These are phyloP conservation scores for Lophiotrema nucula DNA, from an alignment of 495 filamentous ascomycete species.

Conservation along the genomic window DNA sequence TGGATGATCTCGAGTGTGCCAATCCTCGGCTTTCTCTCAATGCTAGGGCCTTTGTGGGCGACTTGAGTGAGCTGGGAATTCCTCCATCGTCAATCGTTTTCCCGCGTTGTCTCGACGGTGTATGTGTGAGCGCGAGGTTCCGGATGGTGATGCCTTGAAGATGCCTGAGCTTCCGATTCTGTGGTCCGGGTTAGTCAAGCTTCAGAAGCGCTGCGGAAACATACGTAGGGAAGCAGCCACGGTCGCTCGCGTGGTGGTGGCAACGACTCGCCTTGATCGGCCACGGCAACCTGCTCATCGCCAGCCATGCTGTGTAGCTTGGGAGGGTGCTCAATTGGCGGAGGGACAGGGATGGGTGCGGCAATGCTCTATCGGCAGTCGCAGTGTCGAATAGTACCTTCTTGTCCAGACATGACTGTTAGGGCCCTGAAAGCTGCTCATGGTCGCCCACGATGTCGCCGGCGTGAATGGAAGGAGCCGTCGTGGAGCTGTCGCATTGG, in stretches of 20 bases:
- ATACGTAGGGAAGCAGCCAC: constrained; percentile 52
- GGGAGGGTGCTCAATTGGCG: not conserved
- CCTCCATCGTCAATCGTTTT: constrained; percentile 85
- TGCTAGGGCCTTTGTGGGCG: constrained; percentile 66
- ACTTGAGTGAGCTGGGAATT: constrained; percentile 64
- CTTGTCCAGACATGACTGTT: not conserved
- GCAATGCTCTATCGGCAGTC: not conserved
- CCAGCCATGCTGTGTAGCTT: constrained; percentile 24
- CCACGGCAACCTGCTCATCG: constrained; percentile 9
- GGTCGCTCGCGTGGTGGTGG: constrained; percentile 46
- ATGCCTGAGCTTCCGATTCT: constrained; percentile 89
- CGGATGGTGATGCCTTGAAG: constrained; percentile 83
- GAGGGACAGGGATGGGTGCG: not conserved
- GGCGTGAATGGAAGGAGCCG: not conserved
- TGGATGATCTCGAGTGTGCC: constrained; percentile 72
- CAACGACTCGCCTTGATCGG: not conserved
- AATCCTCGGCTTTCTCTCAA: constrained; percentile 55
- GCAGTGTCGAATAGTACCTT: not conserved
- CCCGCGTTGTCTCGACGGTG: constrained; percentile 52
- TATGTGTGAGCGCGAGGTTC: constrained; percentile 66
- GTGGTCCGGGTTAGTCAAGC: not conserved
- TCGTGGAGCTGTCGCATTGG: constrained; percentile 18
- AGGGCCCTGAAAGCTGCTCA: not conserved
- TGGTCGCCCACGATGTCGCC: no score
- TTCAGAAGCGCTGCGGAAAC: constrained; percentile 40